Conservation (phyloP, 2,329 filamentous ascomycete species). For the Peltaster fructicola region DNA sequence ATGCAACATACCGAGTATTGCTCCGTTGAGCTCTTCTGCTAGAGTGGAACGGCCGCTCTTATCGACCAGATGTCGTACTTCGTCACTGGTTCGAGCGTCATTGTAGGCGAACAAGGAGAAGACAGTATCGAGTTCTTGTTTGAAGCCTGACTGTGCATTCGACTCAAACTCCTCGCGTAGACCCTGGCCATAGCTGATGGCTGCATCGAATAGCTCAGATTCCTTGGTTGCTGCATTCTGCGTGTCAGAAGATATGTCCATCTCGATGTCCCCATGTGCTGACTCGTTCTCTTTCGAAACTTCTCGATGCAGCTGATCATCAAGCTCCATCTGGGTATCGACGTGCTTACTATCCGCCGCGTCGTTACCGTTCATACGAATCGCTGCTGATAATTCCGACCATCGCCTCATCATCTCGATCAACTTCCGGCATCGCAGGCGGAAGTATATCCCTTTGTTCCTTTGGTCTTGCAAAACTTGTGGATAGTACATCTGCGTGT, state of each 20-base stretch:
- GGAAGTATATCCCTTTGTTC: conserved; percentile 75
- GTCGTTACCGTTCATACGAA: conserved; percentile 15
- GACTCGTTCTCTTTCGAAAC: conserved; percentile 6
- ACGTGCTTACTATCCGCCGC: conserved; percentile 25
- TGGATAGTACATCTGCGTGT: conserved; percentile 62
- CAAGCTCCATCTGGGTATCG: conserved; percentile 37
- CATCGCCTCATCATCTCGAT: conserved; percentile 79
- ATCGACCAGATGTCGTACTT: conserved; percentile 67
- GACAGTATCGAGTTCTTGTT: conserved; percentile 61
- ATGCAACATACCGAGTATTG: conserved; percentile 63
- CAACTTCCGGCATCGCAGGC: conserved; percentile 75
- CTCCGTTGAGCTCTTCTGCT: conserved; percentile 85
- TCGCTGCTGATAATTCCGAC: conserved; percentile 38
- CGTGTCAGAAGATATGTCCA: conserved; percentile 17
- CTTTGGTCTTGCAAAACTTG: conserved; percentile 48
- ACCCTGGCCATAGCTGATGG: conserved; percentile 60
- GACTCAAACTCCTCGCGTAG: conserved; percentile 60
- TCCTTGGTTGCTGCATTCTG: conserved; percentile 12
- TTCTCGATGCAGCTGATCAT: conserved; percentile 30
- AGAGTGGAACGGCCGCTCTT: conserved; percentile 56
- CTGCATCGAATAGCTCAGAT: conserved; percentile 44
- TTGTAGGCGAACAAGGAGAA: conserved; percentile 77
- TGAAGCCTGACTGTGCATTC: conserved; percentile 52
- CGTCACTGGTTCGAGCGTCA: conserved; percentile 58
- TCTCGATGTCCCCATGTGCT: conserved; percentile 14